Evolutionary conservation across 495 filamentous ascomycete species (phyloP).

Genomic region (Daldinia decipiens): DNA sequence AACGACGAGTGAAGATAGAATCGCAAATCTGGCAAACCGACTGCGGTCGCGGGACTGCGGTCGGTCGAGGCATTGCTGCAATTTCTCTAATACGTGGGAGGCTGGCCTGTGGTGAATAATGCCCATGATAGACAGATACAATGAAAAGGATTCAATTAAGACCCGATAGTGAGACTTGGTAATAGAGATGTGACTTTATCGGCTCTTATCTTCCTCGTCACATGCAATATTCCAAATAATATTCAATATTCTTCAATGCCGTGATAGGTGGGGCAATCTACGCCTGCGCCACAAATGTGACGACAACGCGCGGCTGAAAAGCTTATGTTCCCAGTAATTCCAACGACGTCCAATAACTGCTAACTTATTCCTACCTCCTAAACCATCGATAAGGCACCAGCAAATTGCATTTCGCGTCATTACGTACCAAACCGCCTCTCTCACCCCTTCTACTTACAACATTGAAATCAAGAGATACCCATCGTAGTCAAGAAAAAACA

Average conservation of each 20-base stretch:
- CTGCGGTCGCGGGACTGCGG: slow-evolving; percentile 27
- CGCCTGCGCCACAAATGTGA: slow-evolving; percentile 43
- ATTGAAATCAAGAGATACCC: background rate
- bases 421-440: background rate
- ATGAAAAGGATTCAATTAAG: background rate
- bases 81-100: background rate
- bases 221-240: background rate
- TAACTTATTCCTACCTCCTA: slow-evolving; percentile 17
- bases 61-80: slow-evolving; percentile 33
- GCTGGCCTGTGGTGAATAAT: no score
- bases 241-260: background rate
- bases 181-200: slow-evolving; percentile 15
- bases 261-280: slow-evolving; percentile 3
- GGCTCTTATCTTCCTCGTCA: background rate
- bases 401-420: slow-evolving; percentile 21
- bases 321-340: slow-evolving; percentile 13
- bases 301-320: slow-evolving; percentile 34
- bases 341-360: slow-evolving; percentile 6
- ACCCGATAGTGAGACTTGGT: slow-evolving; percentile 4
- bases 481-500: background rate
- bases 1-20: slow-evolving; percentile 35
- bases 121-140: background rate
- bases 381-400: slow-evolving; percentile 29
- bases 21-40: slow-evolving; percentile 47
- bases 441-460: slow-evolving; percentile 5